A percentile compares a stretch with the other conserved stretches of the same genome.
Evolutionary conservation across 495 filamentous ascomycete species (phyloP).

Genomic region (Penicillium egyptiacum): DNA sequence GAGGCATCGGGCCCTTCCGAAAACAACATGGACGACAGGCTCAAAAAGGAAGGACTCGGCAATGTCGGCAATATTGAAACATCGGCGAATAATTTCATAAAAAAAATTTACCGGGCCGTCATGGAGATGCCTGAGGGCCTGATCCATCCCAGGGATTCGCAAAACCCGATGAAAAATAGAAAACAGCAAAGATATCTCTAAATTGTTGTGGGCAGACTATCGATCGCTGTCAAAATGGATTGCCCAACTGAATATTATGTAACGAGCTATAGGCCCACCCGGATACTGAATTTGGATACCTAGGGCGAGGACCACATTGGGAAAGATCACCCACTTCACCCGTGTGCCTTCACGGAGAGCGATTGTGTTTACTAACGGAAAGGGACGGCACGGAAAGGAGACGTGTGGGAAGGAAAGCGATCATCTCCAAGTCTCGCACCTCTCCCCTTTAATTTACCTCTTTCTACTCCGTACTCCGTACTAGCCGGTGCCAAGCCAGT

Average conservation of each 20-base stretch:
- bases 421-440: not conserved
- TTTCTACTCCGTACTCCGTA: too few species aligned
- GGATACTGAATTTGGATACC: not conserved
- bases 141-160: too few species aligned
- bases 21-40: not conserved
- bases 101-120: too few species aligned
- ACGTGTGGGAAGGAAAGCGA: not conserved
- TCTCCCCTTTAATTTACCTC: not conserved
- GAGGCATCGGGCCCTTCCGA: not conserved
- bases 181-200: too few species aligned
- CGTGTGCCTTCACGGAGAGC: not conserved
- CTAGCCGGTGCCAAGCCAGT: not conserved
- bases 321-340: constrained; percentile 3
- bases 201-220: too few species aligned
- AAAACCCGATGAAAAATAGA: too few species aligned
- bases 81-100: too few species aligned
- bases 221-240: too few species aligned
- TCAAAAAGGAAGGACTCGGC: too few species aligned
- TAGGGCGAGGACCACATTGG: not conserved
- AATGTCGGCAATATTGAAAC: too few species aligned
- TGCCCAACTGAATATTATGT: not conserved
- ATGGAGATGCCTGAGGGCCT: too few species aligned
- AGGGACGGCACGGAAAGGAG: not conserved
- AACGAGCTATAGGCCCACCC: not conserved
- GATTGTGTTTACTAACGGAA: not conserved